Percentiles rank a stretch among this genome's conserved stretches.
Conservation (phyloP, 129 eudicot species). For the Helianthus annuus region DNA sequence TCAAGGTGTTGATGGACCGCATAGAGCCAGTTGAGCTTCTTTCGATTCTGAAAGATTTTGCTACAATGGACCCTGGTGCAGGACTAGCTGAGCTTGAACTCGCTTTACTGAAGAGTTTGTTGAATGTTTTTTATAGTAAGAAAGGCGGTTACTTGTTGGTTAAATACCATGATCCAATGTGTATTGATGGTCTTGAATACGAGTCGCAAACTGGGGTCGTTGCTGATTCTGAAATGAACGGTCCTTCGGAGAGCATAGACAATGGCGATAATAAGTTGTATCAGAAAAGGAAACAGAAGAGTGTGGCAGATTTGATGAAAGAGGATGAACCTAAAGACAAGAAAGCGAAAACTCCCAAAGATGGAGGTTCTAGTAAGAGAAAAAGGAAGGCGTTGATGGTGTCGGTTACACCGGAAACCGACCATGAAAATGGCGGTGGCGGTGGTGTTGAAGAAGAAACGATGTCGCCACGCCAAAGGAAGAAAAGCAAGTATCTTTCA, state of each 20-base stretch:
- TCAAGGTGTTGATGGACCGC: conserved; percentile 25
- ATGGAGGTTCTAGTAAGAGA: conserved; percentile 22
- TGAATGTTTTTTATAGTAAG: conserved; percentile 44
- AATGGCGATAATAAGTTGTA: conserved; percentile 26
- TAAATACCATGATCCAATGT: conserved; percentile 30
- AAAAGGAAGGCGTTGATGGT: conserved; percentile 34
- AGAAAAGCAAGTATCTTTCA: conserved; percentile 63
- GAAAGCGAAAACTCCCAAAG: conserved; percentile 27
- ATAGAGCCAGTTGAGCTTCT: conserved; percentile 40
- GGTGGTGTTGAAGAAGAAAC: conserved; percentile 32
- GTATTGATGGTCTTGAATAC: conserved; percentile 60
- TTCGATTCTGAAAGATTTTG: conserved; percentile 27
- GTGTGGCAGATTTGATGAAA: conserved; percentile 57
- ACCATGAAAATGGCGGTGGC: conserved; percentile 26
- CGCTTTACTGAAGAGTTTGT: conserved; percentile 42
- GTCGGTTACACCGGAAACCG: conserved; percentile 27
- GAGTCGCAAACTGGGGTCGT: conserved; percentile 10
- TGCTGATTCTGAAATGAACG: conserved; percentile 28
- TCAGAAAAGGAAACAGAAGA: conserved; percentile 58
- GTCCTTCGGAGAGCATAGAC: conserved; percentile 37
- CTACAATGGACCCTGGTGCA: conserved; percentile 17
- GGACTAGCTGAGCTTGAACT: conserved; percentile 39
- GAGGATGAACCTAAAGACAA: conserved; percentile 26
- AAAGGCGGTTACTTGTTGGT: conserved; percentile 38
- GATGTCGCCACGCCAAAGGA: conserved; percentile 44